A percentile compares a stretch with the other conserved stretches of the same genome.
Evolutionary conservation across 2,329 filamentous ascomycete genomes (phyloP).

Genomic region (Claviceps maximensis): DNA sequence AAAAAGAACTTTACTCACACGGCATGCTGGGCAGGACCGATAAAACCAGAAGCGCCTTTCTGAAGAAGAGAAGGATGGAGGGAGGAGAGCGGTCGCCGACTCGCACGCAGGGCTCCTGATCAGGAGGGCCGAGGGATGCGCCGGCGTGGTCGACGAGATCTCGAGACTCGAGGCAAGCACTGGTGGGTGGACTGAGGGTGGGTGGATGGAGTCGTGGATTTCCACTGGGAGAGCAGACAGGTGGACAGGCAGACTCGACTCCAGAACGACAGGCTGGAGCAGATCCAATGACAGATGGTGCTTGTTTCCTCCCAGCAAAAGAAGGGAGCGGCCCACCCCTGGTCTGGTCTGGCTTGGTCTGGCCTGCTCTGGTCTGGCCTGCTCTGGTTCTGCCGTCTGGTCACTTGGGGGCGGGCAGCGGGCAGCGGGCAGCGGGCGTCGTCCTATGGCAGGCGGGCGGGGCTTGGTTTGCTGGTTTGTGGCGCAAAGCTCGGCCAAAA

Average conservation of each 20-base stretch:
- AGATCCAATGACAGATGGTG: neutral
- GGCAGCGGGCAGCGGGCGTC: neutral
- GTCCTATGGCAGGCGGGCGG: neutral
- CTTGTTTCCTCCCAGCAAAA: neutral
- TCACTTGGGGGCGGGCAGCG: neutral
- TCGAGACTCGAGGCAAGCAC: neutral
- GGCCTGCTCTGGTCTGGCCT: neutral
- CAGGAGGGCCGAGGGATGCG: slow-evolving; percentile 7
- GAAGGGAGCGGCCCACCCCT: neutral
- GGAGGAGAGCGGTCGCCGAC: slow-evolving; percentile 1
- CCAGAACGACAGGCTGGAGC: neutral
- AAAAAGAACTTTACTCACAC: slow-evolving; percentile 16
- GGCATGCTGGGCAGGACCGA: slow-evolving; percentile 22
- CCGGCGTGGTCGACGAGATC: slow-evolving; percentile 1
- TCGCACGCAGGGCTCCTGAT: slow-evolving; percentile 7
- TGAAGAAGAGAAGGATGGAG: neutral
- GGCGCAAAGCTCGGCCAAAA: neutral
- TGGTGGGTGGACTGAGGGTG: neutral
- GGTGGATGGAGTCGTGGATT: slow-evolving; percentile 4
- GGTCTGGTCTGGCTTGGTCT: neutral
- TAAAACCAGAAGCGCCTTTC: slow-evolving; percentile 12
- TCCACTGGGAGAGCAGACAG: neutral
- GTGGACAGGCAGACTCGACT: neutral
- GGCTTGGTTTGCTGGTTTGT: neutral
- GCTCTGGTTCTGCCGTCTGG: too few relatives aligned